Evolutionary conservation across 2,329 filamentous ascomycete genomes (phyloP).

Genomic region (Cadophora sp.): DNA sequence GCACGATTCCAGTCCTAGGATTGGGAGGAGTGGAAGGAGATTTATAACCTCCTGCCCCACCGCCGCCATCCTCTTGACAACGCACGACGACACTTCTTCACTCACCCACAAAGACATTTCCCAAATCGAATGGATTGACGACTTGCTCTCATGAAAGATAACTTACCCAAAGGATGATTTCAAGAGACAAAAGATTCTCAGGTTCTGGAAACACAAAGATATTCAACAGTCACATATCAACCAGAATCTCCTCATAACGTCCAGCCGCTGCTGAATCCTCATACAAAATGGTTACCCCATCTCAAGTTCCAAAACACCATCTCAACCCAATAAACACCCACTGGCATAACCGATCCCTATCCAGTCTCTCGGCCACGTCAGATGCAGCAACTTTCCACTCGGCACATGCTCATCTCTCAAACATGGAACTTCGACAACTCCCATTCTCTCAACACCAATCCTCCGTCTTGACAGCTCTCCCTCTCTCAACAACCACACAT

Average conservation of each 20-base stretch:
- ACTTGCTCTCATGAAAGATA: background rate
- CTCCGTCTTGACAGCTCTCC: slow-evolving; percentile 11
- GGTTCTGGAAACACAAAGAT: background rate
- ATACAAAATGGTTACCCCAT: slow-evolving; percentile 21
- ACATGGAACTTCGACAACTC: slow-evolving; percentile 34
- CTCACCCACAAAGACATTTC: slow-evolving; percentile 2
- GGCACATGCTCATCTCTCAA: slow-evolving; percentile 34
- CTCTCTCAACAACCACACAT: slow-evolving; percentile 18
- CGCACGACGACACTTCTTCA: slow-evolving; percentile 10
- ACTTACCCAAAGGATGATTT: slow-evolving; percentile 10
- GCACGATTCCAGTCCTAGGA: background rate
- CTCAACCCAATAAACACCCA: slow-evolving; percentile 25
- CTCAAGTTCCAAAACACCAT: slow-evolving; percentile 19
- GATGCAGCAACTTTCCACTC: slow-evolving; percentile 43
- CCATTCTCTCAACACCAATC: slow-evolving; percentile 14
- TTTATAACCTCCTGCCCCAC: slow-evolving; percentile 4
- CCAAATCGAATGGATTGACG: background rate
- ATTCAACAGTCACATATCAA: background rate
- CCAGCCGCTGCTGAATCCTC: slow-evolving; percentile 9
- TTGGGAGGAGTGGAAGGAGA: background rate
- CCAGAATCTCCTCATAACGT: slow-evolving; percentile 7
- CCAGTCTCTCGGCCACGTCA: slow-evolving; percentile 40
- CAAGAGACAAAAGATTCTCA: background rate
- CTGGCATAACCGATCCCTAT: slow-evolving; percentile 38
- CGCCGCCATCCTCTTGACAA: slow-evolving; percentile 14